Evolutionary conservation across 495 filamentous ascomycete species (phyloP).

Genomic region (Talaromyces adpressus): DNA sequence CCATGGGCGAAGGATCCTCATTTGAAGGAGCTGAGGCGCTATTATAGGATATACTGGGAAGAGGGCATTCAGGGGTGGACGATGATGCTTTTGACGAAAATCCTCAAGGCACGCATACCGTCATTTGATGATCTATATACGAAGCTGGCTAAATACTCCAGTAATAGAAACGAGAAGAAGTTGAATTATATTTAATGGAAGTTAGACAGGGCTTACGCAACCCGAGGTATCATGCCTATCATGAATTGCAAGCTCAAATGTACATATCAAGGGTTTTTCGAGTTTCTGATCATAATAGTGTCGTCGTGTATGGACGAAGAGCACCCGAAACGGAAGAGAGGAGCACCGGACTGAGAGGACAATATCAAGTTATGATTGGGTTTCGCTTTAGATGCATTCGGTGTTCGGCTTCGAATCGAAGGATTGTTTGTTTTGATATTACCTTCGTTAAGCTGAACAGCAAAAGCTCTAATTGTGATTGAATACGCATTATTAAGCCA

Average conservation of each 20-base stretch:
- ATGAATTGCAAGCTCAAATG: slow-evolving; percentile 14
- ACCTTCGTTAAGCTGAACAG: neutral
- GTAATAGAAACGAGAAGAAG: slow-evolving; percentile 22
- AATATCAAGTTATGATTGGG: neutral
- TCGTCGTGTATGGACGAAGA: slow-evolving; percentile 20
- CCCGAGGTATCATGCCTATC: slow-evolving; percentile 16
- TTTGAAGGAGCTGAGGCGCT: slow-evolving; percentile 57
- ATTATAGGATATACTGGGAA: slow-evolving; percentile 52
- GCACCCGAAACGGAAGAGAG: slow-evolving; percentile 5
- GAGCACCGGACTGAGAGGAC: neutral
- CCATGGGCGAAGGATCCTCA: slow-evolving; percentile 58
- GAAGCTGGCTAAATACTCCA: slow-evolving; percentile 8
- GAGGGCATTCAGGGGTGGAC: slow-evolving; percentile 51
- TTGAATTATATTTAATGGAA: slow-evolving; percentile 16
- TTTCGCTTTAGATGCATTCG: neutral
- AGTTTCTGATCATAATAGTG: slow-evolving; percentile 9
- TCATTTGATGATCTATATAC: neutral
- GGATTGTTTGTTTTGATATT: neutral
- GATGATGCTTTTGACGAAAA: slow-evolving; percentile 53
- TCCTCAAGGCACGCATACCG: slow-evolving; percentile 29
- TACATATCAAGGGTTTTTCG: neutral
- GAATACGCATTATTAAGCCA: neutral
- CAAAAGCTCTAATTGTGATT: neutral
- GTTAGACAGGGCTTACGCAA: slow-evolving; percentile 18
- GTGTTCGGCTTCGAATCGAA: neutral